phyloP scores from a whole-genome alignment of 257 asterid species.

The Haberlea rhodopensis region DNA sequence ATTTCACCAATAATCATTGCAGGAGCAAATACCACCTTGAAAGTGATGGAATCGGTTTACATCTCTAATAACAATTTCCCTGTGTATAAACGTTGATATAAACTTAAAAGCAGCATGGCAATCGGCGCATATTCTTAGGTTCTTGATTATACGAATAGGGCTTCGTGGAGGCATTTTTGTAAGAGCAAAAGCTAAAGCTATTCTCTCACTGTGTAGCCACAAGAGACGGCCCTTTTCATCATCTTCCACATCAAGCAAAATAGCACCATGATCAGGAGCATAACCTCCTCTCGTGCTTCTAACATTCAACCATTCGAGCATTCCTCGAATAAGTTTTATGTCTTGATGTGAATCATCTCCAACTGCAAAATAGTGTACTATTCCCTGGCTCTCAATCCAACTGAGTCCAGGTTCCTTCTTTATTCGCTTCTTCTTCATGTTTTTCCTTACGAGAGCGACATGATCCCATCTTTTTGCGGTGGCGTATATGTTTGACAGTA shows the following conservation, averaged over 20 bases:
- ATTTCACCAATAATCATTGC: too few species aligned
- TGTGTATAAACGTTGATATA: too few species aligned
- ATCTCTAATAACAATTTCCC: too few species aligned
- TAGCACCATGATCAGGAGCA: conserved; percentile 50
- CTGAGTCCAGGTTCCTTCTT: conserved; percentile 94
- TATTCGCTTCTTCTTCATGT: conserved; percentile 66
- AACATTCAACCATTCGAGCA: conserved; percentile 81
- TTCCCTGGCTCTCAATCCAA: conserved; percentile 81
- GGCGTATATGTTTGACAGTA: conserved; percentile 81
- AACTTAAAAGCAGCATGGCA: conserved; percentile 85
- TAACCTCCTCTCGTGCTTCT: conserved; percentile 55
- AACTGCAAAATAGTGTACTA: conserved; percentile 71
- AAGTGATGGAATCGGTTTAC: too few species aligned
- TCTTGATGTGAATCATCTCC: conserved; percentile 86
- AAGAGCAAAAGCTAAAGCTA: conserved; percentile 83
- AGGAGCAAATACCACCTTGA: too few species aligned
- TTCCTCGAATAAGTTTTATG: conserved; percentile 58
- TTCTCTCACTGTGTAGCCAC: conserved; percentile 89
- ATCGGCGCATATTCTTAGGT: conserved; percentile 73
- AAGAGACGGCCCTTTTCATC: conserved; percentile 80
- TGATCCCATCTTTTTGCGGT: conserved; percentile 70
- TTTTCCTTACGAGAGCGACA: conserved; percentile 68
- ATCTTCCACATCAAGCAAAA: conserved; percentile 87
- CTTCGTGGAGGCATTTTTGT: conserved; percentile 57
- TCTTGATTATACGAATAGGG: conserved; percentile 77